These are phyloP conservation scores for Tuber melanosporum DNA, from an alignment of 495 filamentous ascomycete genomes.

Conservation along the genomic window DNA sequence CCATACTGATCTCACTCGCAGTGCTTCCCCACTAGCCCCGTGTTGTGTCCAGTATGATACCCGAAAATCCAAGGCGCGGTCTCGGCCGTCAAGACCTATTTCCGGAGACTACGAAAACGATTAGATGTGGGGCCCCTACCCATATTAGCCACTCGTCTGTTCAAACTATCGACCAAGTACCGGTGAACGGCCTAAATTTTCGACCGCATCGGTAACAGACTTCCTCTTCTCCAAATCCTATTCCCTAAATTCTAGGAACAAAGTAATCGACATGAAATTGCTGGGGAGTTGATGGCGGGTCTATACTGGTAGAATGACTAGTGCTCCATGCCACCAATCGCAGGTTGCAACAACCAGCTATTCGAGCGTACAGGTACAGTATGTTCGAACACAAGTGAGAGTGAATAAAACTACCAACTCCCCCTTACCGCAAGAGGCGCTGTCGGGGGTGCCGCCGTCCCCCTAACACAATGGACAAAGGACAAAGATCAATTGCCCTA, in stretches of 20 bases:
- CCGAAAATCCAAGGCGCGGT: background rate
- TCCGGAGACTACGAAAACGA: background rate
- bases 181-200: background rate
- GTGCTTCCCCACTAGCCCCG: background rate
- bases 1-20: background rate
- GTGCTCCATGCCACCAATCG: constrained; percentile 52
- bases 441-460: background rate
- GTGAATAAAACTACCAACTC: constrained; percentile 11
- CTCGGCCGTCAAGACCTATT: background rate
- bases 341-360: constrained; percentile 45
- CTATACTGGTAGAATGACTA: constrained; percentile 50
- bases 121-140: background rate
- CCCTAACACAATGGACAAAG: constrained; percentile 1
- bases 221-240: background rate
- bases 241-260: constrained; percentile 8
- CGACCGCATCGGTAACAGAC: background rate
- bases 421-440: background rate
- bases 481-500: background rate
- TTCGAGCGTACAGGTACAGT: too few species aligned
- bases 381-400: background rate
- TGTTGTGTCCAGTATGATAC: background rate
- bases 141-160: background rate
- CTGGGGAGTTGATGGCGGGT: constrained; percentile 42
- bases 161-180: background rate
- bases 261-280: background rate